Conservation (phyloP, 495 filamentous ascomycete genomes). For the Penicillium herquei region DNA sequence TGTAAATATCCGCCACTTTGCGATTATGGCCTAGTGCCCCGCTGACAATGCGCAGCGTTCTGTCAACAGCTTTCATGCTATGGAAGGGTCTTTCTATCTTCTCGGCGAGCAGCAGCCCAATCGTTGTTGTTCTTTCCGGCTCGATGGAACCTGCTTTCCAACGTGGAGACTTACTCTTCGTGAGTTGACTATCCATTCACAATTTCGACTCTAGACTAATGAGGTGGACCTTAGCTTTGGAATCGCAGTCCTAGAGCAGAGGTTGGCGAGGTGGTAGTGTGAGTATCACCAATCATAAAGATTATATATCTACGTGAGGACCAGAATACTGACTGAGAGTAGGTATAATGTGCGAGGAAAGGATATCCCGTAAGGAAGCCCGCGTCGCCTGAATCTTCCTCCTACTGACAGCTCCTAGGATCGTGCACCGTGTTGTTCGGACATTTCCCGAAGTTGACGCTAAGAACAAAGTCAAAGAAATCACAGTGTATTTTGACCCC, state of each 20-base stretch:
- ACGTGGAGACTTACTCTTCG: slow-evolving; percentile 84
- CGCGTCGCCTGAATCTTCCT: neutral
- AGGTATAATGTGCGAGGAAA: slow-evolving; percentile 61
- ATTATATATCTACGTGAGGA: neutral
- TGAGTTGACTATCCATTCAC: slow-evolving; percentile 31
- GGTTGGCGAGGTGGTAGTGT: slow-evolving; percentile 84
- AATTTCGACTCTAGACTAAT: neutral
- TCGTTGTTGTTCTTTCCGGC: slow-evolving; percentile 92
- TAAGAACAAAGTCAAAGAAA: slow-evolving; percentile 42
- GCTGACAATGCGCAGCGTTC: neutral
- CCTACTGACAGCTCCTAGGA: neutral
- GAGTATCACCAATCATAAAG: neutral
- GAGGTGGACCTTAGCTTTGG: slow-evolving; percentile 46
- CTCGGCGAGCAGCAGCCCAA: slow-evolving; percentile 84
- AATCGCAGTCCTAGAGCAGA: slow-evolving; percentile 69
- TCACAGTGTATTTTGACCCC: slow-evolving; percentile 28
- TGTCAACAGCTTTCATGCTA: slow-evolving; percentile 67
- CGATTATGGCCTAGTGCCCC: neutral
- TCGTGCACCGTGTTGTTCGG: slow-evolving; percentile 41
- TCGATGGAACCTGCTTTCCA: slow-evolving; percentile 98
- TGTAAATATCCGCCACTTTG: slow-evolving; percentile 77
- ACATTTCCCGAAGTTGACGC: slow-evolving; percentile 56
- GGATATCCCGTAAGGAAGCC: slow-evolving; percentile 17
- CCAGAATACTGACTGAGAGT: neutral
- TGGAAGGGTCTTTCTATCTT: slow-evolving; percentile 85